These are phyloP conservation scores for Friedmanniomyces endolithicus DNA, from an alignment of 495 filamentous ascomycete species.

Conservation along the genomic window DNA sequence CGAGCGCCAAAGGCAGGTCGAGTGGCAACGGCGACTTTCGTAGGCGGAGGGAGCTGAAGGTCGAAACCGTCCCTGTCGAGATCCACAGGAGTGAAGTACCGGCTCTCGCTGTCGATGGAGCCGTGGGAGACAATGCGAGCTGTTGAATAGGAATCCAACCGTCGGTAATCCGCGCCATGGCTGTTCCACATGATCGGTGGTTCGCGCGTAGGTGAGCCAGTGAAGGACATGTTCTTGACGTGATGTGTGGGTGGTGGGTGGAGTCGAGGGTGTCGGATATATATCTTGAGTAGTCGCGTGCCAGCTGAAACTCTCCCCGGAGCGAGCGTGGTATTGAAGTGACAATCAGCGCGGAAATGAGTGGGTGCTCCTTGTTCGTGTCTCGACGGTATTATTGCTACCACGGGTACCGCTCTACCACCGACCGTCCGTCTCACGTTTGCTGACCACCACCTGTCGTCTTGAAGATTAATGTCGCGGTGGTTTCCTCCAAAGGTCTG, in stretches of 20 bases:
- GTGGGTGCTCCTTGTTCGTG: too few species aligned
- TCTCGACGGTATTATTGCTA: too few species aligned
- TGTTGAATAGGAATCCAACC: not conserved
- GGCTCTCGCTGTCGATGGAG: not conserved
- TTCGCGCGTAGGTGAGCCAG: not conserved
- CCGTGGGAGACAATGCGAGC: conserved; percentile 9
- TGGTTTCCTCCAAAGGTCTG: too few species aligned
- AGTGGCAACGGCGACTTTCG: not conserved
- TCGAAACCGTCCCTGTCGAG: not conserved
- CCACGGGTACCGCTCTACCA: too few species aligned
- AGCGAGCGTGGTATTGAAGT: too few species aligned
- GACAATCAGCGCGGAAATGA: too few species aligned
- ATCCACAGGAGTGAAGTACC: not conserved
- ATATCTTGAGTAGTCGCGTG: not conserved
- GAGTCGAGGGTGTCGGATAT: not conserved
- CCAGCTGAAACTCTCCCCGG: too few species aligned
- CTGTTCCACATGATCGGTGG: not conserved
- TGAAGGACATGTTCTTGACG: not conserved
- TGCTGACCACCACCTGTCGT: too few species aligned
- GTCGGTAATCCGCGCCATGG: not conserved
- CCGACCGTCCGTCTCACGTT: too few species aligned
- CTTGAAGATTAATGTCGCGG: too few species aligned
- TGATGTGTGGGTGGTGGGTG: not conserved
- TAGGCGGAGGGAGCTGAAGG: not conserved
- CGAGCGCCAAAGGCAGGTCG: conserved; percentile 6